A percentile compares a stretch with the other conserved stretches of the same genome.
Evolutionary conservation across 139 green algal genomes (phyloP).

Genomic region (Micromonas pusilla): DNA sequence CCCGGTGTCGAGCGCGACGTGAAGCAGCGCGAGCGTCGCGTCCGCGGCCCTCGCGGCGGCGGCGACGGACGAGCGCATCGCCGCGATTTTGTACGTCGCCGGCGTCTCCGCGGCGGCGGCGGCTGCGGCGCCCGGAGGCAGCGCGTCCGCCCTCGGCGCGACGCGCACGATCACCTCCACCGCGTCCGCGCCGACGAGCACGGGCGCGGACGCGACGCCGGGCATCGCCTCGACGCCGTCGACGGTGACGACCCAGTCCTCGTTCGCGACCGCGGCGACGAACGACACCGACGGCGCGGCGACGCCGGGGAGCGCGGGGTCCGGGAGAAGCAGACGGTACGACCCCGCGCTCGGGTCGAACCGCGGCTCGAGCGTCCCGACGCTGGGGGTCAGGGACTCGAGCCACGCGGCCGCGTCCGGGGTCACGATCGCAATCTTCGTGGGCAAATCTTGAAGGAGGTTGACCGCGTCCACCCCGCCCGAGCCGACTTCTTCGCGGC

Average conservation of each 20-base stretch:
- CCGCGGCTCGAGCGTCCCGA: background rate
- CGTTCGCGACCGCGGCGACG: background rate
- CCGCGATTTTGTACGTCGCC: background rate
- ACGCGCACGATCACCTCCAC: background rate
- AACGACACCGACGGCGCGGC: background rate
- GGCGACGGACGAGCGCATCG: background rate
- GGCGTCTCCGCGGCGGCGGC: background rate
- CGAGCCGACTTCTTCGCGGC: background rate
- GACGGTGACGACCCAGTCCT: background rate
- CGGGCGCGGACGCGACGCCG: background rate
- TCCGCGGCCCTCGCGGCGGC: background rate
- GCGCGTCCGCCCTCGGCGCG: too few species aligned
- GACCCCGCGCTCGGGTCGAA: background rate
- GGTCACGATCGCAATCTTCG: background rate
- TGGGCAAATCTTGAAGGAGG: background rate
- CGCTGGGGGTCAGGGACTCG: background rate
- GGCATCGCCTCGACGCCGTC: background rate
- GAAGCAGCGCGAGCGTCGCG: background rate
- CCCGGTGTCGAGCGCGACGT: background rate
- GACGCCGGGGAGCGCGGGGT: too few species aligned
- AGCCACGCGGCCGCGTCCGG: background rate
- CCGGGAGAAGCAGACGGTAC: background rate
- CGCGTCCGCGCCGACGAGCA: background rate
- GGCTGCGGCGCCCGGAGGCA: too few species aligned
- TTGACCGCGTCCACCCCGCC: background rate